A percentile compares a stretch with the other conserved stretches of the same genome.
phyloP scores from a whole-genome alignment of 306 rosid genomes.

The Castanea sativa region DNA sequence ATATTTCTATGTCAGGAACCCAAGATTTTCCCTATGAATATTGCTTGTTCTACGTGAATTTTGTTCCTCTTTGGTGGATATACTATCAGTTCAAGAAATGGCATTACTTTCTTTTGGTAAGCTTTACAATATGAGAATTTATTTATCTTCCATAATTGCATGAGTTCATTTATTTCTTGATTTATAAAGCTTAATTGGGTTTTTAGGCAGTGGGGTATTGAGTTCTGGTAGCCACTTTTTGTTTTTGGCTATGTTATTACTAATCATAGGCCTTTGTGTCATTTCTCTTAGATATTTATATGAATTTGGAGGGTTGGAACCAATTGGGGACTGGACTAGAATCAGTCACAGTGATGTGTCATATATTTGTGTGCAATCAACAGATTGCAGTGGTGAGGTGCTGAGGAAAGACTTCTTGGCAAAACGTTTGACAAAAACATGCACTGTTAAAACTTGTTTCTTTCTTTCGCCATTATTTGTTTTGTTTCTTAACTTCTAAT shows the following conservation, averaged over 20 bases:
- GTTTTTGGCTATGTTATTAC: background rate
- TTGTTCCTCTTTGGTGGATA: slow-evolving; percentile 95
- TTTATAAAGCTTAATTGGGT: background rate
- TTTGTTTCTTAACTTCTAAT: background rate
- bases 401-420: background rate
- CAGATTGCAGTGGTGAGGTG: slow-evolving; percentile 4
- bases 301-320: background rate
- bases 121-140: slow-evolving; percentile 12
- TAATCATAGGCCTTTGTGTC: background rate
- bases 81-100: slow-evolving; percentile 90
- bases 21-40: slow-evolving; percentile 77
- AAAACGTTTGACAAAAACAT: background rate
- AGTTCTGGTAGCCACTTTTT: background rate
- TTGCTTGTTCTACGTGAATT: slow-evolving; percentile 74
- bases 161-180: background rate
- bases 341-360: background rate
- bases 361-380: background rate
- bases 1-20: slow-evolving; percentile 56
- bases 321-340: background rate
- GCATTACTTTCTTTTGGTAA: slow-evolving; percentile 94
- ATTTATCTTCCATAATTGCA: background rate
- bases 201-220: background rate
- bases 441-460: background rate
- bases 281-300: background rate
- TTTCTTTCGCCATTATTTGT: background rate